A percentile compares a stretch with the other conserved stretches of the same genome.
Conservation (phyloP, 1,139 yeast species). For the Nakaseomyces nivariensis region DNA sequence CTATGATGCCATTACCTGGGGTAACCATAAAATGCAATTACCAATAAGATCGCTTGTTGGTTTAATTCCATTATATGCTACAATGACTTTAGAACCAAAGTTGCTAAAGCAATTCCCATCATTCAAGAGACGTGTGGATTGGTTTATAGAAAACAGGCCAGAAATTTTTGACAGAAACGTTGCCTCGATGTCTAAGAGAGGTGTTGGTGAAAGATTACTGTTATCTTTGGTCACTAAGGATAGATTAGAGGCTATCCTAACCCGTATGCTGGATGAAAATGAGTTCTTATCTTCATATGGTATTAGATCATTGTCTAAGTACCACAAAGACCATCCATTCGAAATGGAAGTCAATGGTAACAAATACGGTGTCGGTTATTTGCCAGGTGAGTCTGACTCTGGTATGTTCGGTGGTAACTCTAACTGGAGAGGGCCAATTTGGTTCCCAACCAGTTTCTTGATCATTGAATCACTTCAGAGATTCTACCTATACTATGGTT, state of each 20-base stretch:
- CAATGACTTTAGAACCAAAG: conserved; percentile 83
- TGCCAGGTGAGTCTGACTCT: conserved; percentile 89
- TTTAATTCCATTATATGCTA: conserved; percentile 84
- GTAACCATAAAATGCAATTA: conserved; percentile 55
- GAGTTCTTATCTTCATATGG: conserved; percentile 87
- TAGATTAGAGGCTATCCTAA: conserved; percentile 64
- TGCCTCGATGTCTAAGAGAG: conserved; percentile 78
- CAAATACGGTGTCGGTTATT: conserved; percentile 62
- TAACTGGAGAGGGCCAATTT: conserved; percentile 98
- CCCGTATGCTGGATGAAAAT: conserved; percentile 76
- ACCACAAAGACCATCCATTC: conserved; percentile 79
- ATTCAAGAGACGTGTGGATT: conserved; percentile 73
- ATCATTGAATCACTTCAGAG: conserved; percentile 84
- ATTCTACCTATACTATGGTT: conserved; percentile 84
- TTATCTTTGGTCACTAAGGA: conserved; percentile 78
- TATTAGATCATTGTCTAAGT: conserved; percentile 80
- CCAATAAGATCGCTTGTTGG: conserved; percentile 92
- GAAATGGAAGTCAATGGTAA: conserved; percentile 79
- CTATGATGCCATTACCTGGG: conserved; percentile 86
- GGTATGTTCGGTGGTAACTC: conserved; percentile 97
- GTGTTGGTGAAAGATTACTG: conserved; percentile 77
- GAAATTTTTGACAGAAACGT: conserved; percentile 77
- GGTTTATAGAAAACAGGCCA: conserved; percentile 72
- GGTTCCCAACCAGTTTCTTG: conserved; percentile 92
- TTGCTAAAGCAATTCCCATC: conserved; percentile 70